Evolutionary conservation across 768 basidiomycete species (phyloP).

Genomic region (Trametes gibbosa): DNA sequence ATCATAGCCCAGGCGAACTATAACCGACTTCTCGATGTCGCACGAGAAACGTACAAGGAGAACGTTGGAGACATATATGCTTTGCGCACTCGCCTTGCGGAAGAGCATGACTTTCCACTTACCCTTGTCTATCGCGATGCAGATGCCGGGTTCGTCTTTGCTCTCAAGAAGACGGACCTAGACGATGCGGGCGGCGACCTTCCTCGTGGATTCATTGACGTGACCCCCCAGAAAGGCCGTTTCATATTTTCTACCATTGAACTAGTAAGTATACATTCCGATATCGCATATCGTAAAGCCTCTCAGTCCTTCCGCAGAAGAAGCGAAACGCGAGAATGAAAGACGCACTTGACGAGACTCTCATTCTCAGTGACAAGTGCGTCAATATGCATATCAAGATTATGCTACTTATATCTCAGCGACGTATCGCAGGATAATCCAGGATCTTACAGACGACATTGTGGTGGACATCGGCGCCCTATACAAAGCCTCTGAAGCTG

Average conservation of each 20-base stretch:
- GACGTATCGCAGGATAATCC: constrained; percentile 57
- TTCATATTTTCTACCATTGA: constrained; percentile 80
- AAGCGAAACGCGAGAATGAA: constrained; percentile 88
- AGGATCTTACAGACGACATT: constrained; percentile 71
- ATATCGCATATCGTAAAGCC: background rate
- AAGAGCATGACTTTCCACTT: constrained; percentile 64
- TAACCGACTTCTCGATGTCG: constrained; percentile 88
- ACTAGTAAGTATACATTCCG: constrained; percentile 47
- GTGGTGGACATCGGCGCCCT: constrained; percentile 72
- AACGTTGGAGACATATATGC: constrained; percentile 86
- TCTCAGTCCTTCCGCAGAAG: constrained; percentile 47
- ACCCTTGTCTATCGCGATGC: constrained; percentile 67
- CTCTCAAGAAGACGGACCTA: constrained; percentile 65
- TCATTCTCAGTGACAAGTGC: constrained; percentile 81
- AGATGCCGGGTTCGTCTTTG: constrained; percentile 61
- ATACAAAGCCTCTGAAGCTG: constrained; percentile 90
- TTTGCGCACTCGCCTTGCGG: constrained; percentile 55
- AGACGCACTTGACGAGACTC: constrained; percentile 86
- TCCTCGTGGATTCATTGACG: constrained; percentile 72
- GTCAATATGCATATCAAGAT: constrained; percentile 15
- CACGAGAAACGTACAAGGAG: constrained; percentile 92
- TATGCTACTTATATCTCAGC: background rate
- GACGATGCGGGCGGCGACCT: constrained; percentile 42
- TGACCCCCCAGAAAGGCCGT: constrained; percentile 61
- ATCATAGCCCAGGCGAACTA: constrained; percentile 54